phyloP scores from a whole-genome alignment of 257 asterid species.

The Solanum chmielewskii region DNA sequence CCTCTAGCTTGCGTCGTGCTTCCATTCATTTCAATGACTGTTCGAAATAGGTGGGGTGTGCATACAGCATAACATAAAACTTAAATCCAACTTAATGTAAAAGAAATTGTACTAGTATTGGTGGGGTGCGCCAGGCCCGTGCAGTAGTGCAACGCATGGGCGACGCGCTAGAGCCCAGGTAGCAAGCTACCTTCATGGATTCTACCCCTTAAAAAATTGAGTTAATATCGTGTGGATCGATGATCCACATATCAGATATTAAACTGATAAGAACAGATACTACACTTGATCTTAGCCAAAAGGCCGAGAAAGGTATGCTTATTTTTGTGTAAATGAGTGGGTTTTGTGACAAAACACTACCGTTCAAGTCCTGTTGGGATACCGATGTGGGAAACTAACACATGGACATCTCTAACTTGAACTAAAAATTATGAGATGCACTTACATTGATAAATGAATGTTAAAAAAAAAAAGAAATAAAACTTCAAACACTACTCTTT shows the following conservation, averaged over 20 bases:
- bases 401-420: not conserved
- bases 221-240: not conserved
- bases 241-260: no score
- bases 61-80: no score
- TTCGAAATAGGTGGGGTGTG: no score
- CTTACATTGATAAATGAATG: no score
- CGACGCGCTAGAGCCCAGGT: not conserved
- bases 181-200: not conserved
- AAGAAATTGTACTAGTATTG: not conserved
- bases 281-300: conserved; percentile 68
- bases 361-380: not conserved
- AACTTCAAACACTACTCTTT: no score
- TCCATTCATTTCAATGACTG: no score
- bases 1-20: no score
- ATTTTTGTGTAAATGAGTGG: accelerated
- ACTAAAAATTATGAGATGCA: not conserved
- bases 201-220: not conserved
- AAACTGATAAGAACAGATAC: conserved; percentile 50
- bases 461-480: no score
- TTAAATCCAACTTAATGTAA: no score
- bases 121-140: not conserved
- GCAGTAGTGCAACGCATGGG: not conserved
- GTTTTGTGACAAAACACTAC: not conserved
- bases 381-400: not conserved
- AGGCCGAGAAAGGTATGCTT: conserved; percentile 63